Base-by-base conservation (phyloP, 805 yeast genomes). In the Cyberlindnera galapagoensis region DNA sequence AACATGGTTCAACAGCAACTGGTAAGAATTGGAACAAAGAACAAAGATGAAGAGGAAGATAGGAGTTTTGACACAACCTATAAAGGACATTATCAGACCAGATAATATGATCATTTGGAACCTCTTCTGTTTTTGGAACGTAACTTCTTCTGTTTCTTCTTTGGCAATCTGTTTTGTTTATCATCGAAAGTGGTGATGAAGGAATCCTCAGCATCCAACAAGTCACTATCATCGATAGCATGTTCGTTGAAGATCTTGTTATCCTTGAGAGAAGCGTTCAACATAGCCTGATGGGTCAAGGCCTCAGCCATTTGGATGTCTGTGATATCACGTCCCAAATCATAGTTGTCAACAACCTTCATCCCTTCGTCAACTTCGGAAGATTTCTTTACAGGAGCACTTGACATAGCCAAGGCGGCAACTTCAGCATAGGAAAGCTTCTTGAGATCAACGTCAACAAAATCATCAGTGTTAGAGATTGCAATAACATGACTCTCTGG, bases 371-470 rank as follows among this genome's bases (percentile, higher is more conserved):
- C n/a, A n/a, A n/a, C n/a, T n/a, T n/a, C n/a, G n/a, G n/a, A n/a
- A n/a, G n/a, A n/a, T n/a, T n/a, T n/a, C n/a, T n/a, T n/a, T n/a
- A 16, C 23, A n/a, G 13, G 14, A 10, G 18, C 15, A 24, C 32
- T 27, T 26, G 20, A 21, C 14, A 17, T 27, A 19, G 30, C 10
- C 26, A 19, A 20, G 24, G 65, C 51, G 9, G 73, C 73, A 16
- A 65, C 74, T 53, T 72, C 78, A 9, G 75, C 75, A 46, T 71
- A 71, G 7, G 76, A 67, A 45, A 70, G 50, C 34, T 64, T 60
- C 33, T 74, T 64, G 25, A 69, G 49, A 29, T 62, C 62, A 33
- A 72, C 64, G 32, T 60, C 63, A 16, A 71, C 60, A 43, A 66
- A 71, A 31, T 63, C 74, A 31, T 57, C 65, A 9, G 52, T 59